These are phyloP conservation scores for Backusella luteola DNA, from an alignment of 192 early-diverging fungal genomes.

Conservation along the genomic window DNA sequence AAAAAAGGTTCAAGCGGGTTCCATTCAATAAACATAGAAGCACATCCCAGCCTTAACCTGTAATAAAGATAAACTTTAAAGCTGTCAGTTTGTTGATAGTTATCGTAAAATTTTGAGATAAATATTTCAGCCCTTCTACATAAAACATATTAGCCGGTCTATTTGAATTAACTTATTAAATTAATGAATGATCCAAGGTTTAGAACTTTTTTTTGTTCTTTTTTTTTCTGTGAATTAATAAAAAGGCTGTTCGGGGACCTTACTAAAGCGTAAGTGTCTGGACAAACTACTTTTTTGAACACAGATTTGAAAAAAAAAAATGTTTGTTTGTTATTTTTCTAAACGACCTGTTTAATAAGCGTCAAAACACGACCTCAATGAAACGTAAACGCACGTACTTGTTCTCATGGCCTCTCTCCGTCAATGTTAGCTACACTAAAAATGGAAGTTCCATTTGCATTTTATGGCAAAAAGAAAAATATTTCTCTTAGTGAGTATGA, in stretches of 20 bases:
- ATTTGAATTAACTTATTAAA: neutral
- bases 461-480: neutral
- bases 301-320: neutral
- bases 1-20: neutral
- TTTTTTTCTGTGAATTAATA: neutral
- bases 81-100: neutral
- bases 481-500: neutral
- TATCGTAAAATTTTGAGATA: neutral
- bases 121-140: neutral
- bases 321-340: neutral
- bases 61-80: neutral
- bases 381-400: slow-evolving; percentile 5
- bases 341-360: neutral
- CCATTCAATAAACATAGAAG: neutral
- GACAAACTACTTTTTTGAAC: neutral
- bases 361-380: neutral
- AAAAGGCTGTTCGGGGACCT: neutral
- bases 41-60: neutral
- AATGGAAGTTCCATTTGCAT: neutral
- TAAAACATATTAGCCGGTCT: neutral
- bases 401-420: neutral
- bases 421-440: neutral
- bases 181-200: neutral
- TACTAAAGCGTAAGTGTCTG: neutral
- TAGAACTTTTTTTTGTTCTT: neutral